Percentiles rank a stretch among this genome's conserved stretches.
These are phyloP conservation scores for Tricholoma bakamatsutake DNA, from an alignment of 768 basidiomycete species.

Conservation along the genomic window DNA sequence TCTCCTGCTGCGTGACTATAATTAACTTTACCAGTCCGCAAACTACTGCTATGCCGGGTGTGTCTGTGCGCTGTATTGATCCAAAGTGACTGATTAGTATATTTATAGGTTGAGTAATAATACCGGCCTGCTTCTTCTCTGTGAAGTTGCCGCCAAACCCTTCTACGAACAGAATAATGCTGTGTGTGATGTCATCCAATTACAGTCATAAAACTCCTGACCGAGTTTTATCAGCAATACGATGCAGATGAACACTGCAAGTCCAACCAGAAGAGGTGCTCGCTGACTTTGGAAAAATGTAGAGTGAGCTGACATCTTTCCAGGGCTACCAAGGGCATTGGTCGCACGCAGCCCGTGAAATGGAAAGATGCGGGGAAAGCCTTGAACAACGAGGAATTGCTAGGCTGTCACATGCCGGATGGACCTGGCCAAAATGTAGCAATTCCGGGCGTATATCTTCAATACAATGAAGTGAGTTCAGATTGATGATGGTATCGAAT, in stretches of 20 bases:
- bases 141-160: slow-evolving; percentile 55
- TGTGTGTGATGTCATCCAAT: slow-evolving; percentile 16
- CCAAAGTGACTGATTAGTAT: slow-evolving; percentile 2
- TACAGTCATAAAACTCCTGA: not conserved
- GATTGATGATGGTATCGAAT: not conserved
- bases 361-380: slow-evolving; percentile 58
- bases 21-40: slow-evolving; percentile 35
- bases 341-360: slow-evolving; percentile 41
- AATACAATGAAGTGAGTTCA: slow-evolving; percentile 52
- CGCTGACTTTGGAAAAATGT: slow-evolving; percentile 5
- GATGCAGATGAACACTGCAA: slow-evolving; percentile 46
- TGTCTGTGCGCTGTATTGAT: slow-evolving; percentile 13
- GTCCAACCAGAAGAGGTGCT: slow-evolving; percentile 30
- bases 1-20: not conserved
- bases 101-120: slow-evolving; percentile 39
- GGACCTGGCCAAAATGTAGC: slow-evolving; percentile 33
- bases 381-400: slow-evolving; percentile 40
- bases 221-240: slow-evolving; percentile 28
- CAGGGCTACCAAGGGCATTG: slow-evolving; percentile 52
- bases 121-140: slow-evolving; percentile 52
- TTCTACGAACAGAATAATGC: slow-evolving; percentile 42
- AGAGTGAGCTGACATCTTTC: not conserved
- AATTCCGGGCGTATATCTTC: slow-evolving; percentile 26
- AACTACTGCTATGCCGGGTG: slow-evolving; percentile 49
- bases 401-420: slow-evolving; percentile 57